Conservation (phyloP, 495 filamentous ascomycete species). For the Podospora didyma region DNA sequence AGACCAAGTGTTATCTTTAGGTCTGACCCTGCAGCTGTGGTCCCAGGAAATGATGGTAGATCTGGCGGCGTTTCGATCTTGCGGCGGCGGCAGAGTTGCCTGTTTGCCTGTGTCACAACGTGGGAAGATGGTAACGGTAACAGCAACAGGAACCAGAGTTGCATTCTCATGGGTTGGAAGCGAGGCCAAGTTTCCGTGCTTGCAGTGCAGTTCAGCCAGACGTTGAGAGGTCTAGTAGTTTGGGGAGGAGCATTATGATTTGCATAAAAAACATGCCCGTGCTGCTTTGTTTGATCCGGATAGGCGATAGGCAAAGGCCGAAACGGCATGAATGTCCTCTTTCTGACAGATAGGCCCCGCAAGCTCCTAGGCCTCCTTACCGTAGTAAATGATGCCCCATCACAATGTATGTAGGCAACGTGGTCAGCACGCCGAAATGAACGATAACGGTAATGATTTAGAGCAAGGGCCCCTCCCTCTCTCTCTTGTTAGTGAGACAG, state of each 20-base stretch:
- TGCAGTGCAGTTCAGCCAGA: background rate
- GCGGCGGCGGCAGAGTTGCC: background rate
- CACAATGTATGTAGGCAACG: no score
- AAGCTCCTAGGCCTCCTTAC: no score
- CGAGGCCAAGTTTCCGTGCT: background rate
- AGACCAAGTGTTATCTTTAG: background rate
- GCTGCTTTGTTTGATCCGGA: background rate
- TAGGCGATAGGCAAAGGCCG: background rate
- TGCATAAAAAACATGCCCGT: background rate
- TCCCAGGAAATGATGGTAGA: background rate
- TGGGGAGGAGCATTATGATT: background rate
- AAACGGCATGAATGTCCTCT: background rate
- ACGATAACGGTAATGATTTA: no score
- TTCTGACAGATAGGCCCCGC: no score
- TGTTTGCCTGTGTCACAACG: background rate
- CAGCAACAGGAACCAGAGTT: background rate
- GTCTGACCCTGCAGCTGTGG: background rate
- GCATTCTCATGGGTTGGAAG: background rate
- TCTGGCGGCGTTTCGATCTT: conserved; percentile 1
- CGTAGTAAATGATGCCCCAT: no score
- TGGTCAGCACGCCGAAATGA: no score
- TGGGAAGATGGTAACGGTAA: background rate
- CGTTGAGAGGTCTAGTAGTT: background rate
- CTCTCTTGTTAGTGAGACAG: no score
- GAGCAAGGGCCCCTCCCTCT: no score